Evolutionary conservation across 2,329 filamentous ascomycete genomes (phyloP), one percentile per base, ranked within the genome.

Genomic region (Phoma herbarum): DNA sequence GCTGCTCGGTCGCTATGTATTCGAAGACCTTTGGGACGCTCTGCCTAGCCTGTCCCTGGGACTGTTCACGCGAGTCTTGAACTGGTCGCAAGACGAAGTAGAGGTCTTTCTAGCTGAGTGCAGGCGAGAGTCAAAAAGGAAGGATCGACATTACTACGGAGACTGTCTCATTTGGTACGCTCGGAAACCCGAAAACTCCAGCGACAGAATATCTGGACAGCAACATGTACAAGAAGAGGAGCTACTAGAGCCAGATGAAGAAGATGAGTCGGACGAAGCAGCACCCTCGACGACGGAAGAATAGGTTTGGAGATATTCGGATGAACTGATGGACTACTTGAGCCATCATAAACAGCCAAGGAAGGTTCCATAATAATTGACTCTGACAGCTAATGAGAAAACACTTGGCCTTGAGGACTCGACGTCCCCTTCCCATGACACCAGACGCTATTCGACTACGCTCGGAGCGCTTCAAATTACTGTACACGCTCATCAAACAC

Each of bases 91-190:
- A 25, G 68, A 72, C 5, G 67, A 71, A 35, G 66, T 75, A 0
- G 70, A 75, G 37, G 51, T 75, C 0, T 71, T 75, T 28, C 43
- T 74, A 11, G 56, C 68, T 0, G 63, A 66, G n/a, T 70, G 69
- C 16, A 64, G 72, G 48, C 64, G 59, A 6, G 71, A 75, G 28
- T 47, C 66, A 3, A 72, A 64, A 42, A 48, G 70, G 20, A 72
- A 67, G 22, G 64, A 67, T 42, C 59, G 67, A 3, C 66, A 74
- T 50, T 74, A 67, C 35, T 73, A 72, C 33, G 67, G 54, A 28
- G 65, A 73, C 28, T 61, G 63, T 1, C 60, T 65, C 20, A 59
- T 74, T 11, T 75, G 70, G 63, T 61, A 67, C 25, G 71, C 72
- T 2, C 65, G 57, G 12, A 73, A 66, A 57, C 62, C 71, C 1